Evolutionary conservation across 495 filamentous ascomycete genomes (phyloP).

Genomic region (Hyaloscypha bicolor): DNA sequence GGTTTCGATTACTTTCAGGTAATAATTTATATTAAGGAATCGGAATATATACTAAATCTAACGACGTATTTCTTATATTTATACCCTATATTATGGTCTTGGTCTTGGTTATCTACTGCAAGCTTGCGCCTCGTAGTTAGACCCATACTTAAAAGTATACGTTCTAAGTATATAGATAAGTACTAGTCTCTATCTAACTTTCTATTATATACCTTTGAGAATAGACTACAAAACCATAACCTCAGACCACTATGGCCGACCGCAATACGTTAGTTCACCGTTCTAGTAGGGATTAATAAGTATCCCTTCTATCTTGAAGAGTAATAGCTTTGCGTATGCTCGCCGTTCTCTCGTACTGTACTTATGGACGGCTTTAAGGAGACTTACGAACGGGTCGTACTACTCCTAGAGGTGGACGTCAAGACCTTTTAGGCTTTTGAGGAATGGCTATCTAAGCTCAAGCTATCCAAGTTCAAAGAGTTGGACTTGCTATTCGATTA

Average conservation of each 20-base stretch:
- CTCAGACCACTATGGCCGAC: conserved; percentile 15
- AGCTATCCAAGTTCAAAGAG: background rate
- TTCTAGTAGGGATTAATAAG: conserved; percentile 17
- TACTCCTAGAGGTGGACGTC: conserved; percentile 16
- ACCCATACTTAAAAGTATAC: conserved; percentile 2
- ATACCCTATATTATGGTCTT: conserved; percentile 2
- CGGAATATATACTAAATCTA: conserved; percentile 5
- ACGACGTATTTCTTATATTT: conserved; percentile 7
- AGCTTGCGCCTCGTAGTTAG: conserved; percentile 1
- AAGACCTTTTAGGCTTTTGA: conserved; percentile 18
- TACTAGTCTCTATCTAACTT: conserved; percentile 5
- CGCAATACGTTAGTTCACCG: conserved; percentile 16
- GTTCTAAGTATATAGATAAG: background rate
- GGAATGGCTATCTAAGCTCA: conserved; percentile 11
- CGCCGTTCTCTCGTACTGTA: conserved; percentile 10
- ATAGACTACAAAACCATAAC: conserved; percentile 4
- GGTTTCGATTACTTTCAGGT: conserved; percentile 1
- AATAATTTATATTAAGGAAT: too few relatives aligned
- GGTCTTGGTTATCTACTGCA: background rate
- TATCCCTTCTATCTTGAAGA: conserved; percentile 21
- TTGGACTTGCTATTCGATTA: background rate
- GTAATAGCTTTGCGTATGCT: conserved; percentile 17
- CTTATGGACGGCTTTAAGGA: conserved; percentile 17
- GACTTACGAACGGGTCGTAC: conserved; percentile 15
- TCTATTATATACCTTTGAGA: background rate